Base-by-base conservation (phyloP, 495 filamentous ascomycete genomes). In the Umbilicaria muhlenbergii region DNA sequence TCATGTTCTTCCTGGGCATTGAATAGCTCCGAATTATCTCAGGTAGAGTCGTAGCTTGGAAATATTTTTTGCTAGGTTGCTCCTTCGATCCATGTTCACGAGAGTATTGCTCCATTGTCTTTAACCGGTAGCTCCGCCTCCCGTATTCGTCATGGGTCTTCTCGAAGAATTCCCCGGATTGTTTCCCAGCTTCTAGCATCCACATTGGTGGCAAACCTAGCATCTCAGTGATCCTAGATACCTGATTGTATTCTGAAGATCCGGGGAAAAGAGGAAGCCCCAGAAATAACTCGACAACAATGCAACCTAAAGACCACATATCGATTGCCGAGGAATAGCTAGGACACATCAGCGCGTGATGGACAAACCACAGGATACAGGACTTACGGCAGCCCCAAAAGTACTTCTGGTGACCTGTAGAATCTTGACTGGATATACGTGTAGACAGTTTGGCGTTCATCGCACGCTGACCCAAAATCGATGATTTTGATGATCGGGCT, bases 401-500 rank as follows among this genome's bases (percentile, higher is more conserved):
- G 61, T 24, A 99, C 92, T 58, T 99, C 92, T 0, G 92, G 92
- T 2, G 92, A 99, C 44, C 92, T 77, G 59, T 99, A 99, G 63
- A 99, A 99, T 46, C 92, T 71, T 11, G 92, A 99, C 61, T 99
- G 92, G 49, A 99, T 99, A 60, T 99, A 99, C 4, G 92, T 99
- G 64, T 99, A 99, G 31, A 99, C 92, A 0, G 92, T 99, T 55
- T 99, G 92, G 32, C 92, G 75, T 61, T 99, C 92, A 56, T 99
- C 92, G 58, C 92, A 99, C 1, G 92, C 92, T 32, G 92, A 99
- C 18, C 92, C 92, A 54, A 99, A 99, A 67, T 99, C 92, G 54
- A 99, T 99, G 55, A 99, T 94, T 60, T 99, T 99, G 75, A 99
- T 99, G 44, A 99, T 96, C 2, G 92, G 92, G 52, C 89, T 95